Evolutionary conservation across 2,329 filamentous ascomycete genomes (phyloP).

Genomic region (Cladorrhinum sp.): DNA sequence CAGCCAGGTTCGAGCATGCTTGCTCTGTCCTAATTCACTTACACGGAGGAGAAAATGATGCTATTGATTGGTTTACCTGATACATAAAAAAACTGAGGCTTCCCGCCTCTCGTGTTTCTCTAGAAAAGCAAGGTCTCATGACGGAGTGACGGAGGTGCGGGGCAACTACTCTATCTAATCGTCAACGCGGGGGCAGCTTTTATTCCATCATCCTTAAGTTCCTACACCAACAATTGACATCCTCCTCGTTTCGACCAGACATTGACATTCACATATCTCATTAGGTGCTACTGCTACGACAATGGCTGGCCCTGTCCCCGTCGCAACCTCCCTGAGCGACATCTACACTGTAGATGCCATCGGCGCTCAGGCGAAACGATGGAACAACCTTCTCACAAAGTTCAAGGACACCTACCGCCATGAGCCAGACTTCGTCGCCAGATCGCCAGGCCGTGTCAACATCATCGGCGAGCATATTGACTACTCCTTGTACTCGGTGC

Average conservation of each 20-base stretch:
- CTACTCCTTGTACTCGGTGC: constrained; percentile 92
- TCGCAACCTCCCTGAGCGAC: constrained; percentile 69
- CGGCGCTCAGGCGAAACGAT: constrained; percentile 65
- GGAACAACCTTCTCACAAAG: constrained; percentile 66
- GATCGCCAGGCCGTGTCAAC: constrained; percentile 92
- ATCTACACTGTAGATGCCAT: constrained; percentile 79
- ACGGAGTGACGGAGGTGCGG: constrained; percentile 4
- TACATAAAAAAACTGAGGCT: background rate
- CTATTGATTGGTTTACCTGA: background rate
- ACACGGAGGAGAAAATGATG: background rate
- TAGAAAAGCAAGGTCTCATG: constrained; percentile 2
- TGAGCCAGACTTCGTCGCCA: constrained; percentile 74
- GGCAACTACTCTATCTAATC: background rate
- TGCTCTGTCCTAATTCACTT: constrained; percentile 6
- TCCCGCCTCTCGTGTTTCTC: background rate
- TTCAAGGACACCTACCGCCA: constrained; percentile 71
- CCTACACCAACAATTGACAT: background rate
- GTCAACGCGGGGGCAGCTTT: constrained; percentile 2
- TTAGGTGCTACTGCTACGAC: background rate
- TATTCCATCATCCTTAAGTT: background rate
- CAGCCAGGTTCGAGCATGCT: background rate
- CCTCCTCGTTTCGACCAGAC: too few relatives aligned
- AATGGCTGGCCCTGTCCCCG: constrained; percentile 65
- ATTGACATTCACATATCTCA: background rate
- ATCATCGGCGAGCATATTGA: constrained; percentile 99